Evolutionary conservation across 768 basidiomycete genomes (phyloP), one percentile per base, ranked within the genome.

Genomic region (Auriscalpium microsporum): DNA sequence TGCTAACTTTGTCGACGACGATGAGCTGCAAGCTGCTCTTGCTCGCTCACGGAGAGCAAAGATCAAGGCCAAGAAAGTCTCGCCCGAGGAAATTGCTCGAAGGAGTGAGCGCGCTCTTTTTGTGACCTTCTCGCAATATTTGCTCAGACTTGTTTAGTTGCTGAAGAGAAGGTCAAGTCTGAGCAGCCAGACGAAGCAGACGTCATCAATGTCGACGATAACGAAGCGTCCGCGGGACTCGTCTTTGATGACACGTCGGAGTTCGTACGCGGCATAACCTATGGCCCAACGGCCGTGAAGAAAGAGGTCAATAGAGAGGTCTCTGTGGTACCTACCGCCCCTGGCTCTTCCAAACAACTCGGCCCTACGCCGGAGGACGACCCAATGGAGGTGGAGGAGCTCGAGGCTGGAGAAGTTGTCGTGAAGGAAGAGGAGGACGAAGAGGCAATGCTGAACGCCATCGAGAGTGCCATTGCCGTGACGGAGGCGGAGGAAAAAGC

Each of bases 241-340:
- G 89, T 87, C 0, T 93, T 99, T 59, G 94, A 98, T 65, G 94
- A 97, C 62, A 98, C 95, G 0, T 92, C 93, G 1, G 95, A 97
- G 68, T 99, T 99, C 61, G 90, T 98, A 42, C 84, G 94, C 16
- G 84, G 84, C 14, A 89, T 91, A 48, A 82, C 83, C 2, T 83
- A 82, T 59, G 81, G 83, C 59, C 83, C 85, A 0, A 68, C 78
- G 1, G 71, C 64, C 4, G 60, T 71, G 45, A 72, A 72, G 65
- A 67, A 69, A 56, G 67, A 71, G 45, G 28, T 28, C 28, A 28
- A 28, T 2, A 28, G 28, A 28, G 28, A 28, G 28, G 28, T 4
- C 28, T 28, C 28, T 5, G 28, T 28, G 28, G 28, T 28, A 28
- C 59, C 58, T 19, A 55, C 62, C 34, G 58, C 55, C 46, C 59